Evolutionary conservation across 2,329 filamentous ascomycete species (phyloP).

Genomic region (Beauveria australis): DNA sequence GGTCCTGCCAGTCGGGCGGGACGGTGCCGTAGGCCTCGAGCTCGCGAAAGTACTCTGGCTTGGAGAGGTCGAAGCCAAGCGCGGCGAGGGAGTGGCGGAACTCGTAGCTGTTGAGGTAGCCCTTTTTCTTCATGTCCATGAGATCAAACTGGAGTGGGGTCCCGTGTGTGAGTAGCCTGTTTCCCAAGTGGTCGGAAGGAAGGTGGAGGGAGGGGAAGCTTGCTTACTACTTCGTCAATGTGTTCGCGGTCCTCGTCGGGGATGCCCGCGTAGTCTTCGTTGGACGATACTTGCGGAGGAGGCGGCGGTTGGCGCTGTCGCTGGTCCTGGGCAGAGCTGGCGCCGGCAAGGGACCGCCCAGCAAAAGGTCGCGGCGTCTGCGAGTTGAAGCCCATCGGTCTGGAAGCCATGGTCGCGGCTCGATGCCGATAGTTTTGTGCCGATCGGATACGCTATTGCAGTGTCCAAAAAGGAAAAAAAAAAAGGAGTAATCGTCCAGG

Average conservation of each 20-base stretch:
- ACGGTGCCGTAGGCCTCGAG: constrained; percentile 74
- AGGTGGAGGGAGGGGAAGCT: background rate
- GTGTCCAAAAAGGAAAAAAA: background rate
- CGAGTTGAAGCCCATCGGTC: constrained; percentile 24
- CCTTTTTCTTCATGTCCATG: constrained; percentile 95
- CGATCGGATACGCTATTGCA: background rate
- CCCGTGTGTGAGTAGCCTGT: background rate
- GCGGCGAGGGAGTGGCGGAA: constrained; percentile 94
- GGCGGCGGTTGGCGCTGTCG: constrained; percentile 22
- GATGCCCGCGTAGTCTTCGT: constrained; percentile 39
- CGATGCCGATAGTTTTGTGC: background rate
- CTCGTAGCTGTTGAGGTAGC: constrained; percentile 93
- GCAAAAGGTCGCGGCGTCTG: constrained; percentile 32
- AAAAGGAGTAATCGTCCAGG: background rate
- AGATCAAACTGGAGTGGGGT: constrained; percentile 62
- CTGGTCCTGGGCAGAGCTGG: constrained; percentile 19
- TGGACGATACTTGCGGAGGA: constrained; percentile 26
- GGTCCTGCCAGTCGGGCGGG: constrained; percentile 48
- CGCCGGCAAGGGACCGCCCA: constrained; percentile 25
- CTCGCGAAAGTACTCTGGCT: constrained; percentile 73
- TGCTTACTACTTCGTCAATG: constrained; percentile 79
- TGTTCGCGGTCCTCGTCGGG: constrained; percentile 88
- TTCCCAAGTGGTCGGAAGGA: background rate
- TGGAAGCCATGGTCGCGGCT: constrained; percentile 1
- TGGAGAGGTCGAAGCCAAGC: constrained; percentile 85